Percentiles rank a stretch among this genome's conserved stretches.
Conservation (phyloP, 179 eudicot genomes). For the Dionaea muscipula region DNA sequence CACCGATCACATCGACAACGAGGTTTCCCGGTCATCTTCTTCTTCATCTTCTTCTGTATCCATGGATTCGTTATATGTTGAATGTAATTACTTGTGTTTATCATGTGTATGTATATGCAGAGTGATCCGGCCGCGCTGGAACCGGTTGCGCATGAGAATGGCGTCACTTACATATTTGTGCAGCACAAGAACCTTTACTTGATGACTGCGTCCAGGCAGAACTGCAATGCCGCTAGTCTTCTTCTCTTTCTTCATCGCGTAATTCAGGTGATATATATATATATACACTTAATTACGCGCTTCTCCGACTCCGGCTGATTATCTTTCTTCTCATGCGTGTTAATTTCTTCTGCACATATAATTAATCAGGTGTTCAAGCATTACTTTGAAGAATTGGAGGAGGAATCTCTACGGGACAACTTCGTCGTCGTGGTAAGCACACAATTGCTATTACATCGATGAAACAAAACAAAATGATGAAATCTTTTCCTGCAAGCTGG, state of each 20-base stretch:
- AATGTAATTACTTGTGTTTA: neutral
- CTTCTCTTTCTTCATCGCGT: constrained; percentile 78
- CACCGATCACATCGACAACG: constrained; percentile 61
- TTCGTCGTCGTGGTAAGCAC: constrained; percentile 88
- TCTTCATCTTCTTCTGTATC: neutral
- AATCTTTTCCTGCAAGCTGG: too few relatives aligned
- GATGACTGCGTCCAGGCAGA: constrained; percentile 73
- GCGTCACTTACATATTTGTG: constrained; percentile 73
- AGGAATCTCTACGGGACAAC: constrained; percentile 87
- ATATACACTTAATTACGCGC: too few relatives aligned
- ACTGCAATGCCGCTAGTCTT: constrained; percentile 86
- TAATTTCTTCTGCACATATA: too few relatives aligned
- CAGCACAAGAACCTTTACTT: constrained; percentile 86
- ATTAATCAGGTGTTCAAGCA: constrained; percentile 94
- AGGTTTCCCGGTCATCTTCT: constrained; percentile 26
- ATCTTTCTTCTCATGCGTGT: too few relatives aligned
- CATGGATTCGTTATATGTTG: neutral
- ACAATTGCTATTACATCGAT: too few relatives aligned
- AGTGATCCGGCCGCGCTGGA: constrained; percentile 74
- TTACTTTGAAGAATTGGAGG: constrained; percentile 85
- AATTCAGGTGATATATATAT: constrained; percentile 58
- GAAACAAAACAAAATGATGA: too few relatives aligned
- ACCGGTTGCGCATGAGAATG: constrained; percentile 74
- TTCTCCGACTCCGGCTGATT: too few relatives aligned
- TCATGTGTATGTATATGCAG: constrained; percentile 19